phyloP scores from a whole-genome alignment of 495 filamentous ascomycete genomes.

The Delitschia confertaspora region DNA sequence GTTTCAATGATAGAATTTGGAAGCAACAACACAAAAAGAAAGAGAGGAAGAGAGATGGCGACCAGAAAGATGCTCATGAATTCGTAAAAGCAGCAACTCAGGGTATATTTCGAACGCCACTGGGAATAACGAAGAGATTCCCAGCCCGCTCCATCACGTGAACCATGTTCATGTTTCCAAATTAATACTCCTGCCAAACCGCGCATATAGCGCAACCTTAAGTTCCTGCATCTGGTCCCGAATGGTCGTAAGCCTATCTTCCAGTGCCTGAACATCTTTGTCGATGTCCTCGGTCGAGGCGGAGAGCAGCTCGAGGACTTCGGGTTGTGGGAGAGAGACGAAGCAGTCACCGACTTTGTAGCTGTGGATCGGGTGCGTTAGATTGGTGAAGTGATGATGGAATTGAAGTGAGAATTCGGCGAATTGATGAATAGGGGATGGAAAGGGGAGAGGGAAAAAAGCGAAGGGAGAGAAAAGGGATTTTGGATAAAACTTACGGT shows the following conservation, averaged over 20 bases:
- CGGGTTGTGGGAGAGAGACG: conserved; percentile 68
- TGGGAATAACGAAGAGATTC: too few species aligned
- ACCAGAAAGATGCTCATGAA: too few species aligned
- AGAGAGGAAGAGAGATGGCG: too few species aligned
- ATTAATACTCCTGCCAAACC: conserved; percentile 93
- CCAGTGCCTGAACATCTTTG: conserved; percentile 61
- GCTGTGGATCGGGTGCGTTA: conserved; percentile 39
- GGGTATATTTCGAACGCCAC: too few species aligned
- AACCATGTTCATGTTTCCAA: conserved; percentile 81
- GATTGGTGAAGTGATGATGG: too few species aligned
- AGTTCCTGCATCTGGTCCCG: conserved; percentile 80
- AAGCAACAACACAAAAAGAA: too few species aligned
- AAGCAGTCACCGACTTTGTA: conserved; percentile 97
- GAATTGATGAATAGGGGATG: too few species aligned
- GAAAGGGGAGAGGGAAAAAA: conserved; percentile 1
- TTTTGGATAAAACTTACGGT: conserved; percentile 67
- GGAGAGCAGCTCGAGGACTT: conserved; percentile 77
- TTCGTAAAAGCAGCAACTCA: too few species aligned
- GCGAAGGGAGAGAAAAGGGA: not conserved
- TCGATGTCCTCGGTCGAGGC: conserved; percentile 63
- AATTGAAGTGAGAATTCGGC: too few species aligned
- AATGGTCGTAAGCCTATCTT: conserved; percentile 62
- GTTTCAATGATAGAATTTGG: too few species aligned
- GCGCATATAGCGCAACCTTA: conserved; percentile 84
- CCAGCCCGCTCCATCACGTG: too few species aligned